Evolutionary conservation across 495 filamentous ascomycete species (phyloP).

Genomic region (Opeltia flavorubescens): DNA sequence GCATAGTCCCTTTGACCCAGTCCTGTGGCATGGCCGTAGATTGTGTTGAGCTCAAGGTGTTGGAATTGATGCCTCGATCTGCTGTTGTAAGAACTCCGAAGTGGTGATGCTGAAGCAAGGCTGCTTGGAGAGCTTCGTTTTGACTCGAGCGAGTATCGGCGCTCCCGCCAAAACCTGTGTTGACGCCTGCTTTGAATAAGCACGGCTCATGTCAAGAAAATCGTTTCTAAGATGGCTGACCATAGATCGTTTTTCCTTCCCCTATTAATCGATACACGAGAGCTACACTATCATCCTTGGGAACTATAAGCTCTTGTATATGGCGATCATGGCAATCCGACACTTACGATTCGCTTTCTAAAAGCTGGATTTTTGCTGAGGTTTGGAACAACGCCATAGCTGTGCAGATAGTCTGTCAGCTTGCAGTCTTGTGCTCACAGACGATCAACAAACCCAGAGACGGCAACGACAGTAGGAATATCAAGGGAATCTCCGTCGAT

Average conservation of each 20-base stretch:
- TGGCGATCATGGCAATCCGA: too few relatives aligned
- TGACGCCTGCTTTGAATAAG: constrained; percentile 36
- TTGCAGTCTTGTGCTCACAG: too few relatives aligned
- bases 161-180: constrained; percentile 54
- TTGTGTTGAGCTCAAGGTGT: background rate
- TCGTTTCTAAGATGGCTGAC: background rate
- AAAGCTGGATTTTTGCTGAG: background rate
- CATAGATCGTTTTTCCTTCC: background rate
- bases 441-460: too few relatives aligned
- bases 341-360: background rate
- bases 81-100: constrained; percentile 39
- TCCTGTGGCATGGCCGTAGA: constrained; percentile 27
- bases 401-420: too few relatives aligned
- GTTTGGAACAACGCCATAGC: background rate
- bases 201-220: background rate
- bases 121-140: constrained; percentile 34
- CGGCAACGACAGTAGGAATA: background rate
- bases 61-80: background rate
- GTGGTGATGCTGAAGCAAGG: constrained; percentile 42
- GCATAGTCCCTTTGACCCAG: constrained; percentile 41
- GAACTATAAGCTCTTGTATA: too few relatives aligned
- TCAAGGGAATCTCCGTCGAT: background rate
- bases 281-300: background rate
- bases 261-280: background rate
- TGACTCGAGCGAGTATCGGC: constrained; percentile 38